Percentiles rank a stretch among this genome's conserved stretches.
Conservation (phyloP, 179 eudicot genomes). For the Silene coronaria region DNA sequence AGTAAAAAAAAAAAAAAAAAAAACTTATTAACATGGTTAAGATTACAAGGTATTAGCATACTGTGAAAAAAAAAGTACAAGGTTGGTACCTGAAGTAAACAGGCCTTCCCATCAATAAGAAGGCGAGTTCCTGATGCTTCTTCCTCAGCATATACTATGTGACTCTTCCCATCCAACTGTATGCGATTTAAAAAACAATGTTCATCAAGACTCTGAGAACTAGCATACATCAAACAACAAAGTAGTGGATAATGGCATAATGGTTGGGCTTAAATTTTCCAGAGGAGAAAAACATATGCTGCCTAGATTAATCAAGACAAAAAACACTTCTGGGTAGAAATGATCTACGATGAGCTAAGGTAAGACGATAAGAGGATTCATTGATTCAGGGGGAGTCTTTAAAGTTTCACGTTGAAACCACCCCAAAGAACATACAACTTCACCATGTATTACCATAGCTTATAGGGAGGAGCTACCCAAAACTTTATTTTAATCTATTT, state of each 20-base stretch:
- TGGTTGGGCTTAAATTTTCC: background rate
- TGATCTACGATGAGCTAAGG: background rate
- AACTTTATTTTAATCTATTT: background rate
- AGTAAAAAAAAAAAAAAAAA: conserved; percentile 13
- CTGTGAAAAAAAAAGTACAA: conserved; percentile 7
- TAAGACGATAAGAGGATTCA: background rate
- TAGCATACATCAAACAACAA: background rate
- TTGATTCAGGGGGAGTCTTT: background rate
- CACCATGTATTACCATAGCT: background rate
- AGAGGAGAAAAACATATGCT: background rate
- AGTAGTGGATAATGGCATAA: background rate
- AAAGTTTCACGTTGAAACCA: background rate
- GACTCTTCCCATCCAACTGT: conserved; percentile 98
- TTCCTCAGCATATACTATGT: conserved; percentile 96
- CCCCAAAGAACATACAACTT: background rate
- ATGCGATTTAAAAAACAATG: background rate
- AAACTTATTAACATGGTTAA: conserved; percentile 14
- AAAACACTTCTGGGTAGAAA: background rate
- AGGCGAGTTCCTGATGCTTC: conserved; percentile 99
- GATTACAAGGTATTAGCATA: conserved; percentile 13
- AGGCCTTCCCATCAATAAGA: conserved; percentile 97
- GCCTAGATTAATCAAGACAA: background rate
- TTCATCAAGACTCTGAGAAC: background rate
- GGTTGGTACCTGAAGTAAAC: conserved; percentile 81
- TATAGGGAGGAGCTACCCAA: background rate